Conservation (phyloP, 1,284 basidiomycete genomes). For the Cryptococcus sp. region DNA sequence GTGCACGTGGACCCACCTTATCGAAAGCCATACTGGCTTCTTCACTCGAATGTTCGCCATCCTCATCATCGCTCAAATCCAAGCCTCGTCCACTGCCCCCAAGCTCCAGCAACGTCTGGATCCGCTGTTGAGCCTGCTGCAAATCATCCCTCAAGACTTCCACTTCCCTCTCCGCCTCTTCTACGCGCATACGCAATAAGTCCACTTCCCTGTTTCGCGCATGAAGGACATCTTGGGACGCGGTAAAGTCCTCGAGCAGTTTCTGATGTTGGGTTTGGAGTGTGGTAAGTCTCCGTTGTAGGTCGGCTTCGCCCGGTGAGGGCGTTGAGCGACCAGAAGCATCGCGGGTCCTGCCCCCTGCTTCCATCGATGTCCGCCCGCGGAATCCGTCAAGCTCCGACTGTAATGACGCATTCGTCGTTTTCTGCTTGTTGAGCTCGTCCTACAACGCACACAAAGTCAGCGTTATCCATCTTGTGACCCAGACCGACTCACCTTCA, state of each 20-base stretch:
- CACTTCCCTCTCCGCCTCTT: conserved; percentile 47
- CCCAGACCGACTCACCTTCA: conserved; percentile 64
- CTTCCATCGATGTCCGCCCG: conserved; percentile 61
- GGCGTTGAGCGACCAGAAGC: conserved; percentile 80
- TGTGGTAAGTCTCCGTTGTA: conserved; percentile 68
- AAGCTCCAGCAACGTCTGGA: conserved; percentile 48
- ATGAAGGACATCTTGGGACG: conserved; percentile 76
- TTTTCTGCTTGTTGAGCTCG: conserved; percentile 86
- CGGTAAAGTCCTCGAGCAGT: conserved; percentile 72
- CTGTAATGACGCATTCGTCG: conserved; percentile 73
- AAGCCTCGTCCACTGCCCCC: conserved; percentile 37
- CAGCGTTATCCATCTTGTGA: not conserved
- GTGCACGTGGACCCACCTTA: conserved; percentile 44
- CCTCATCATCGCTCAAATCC: conserved; percentile 22
- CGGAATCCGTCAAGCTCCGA: conserved; percentile 72
- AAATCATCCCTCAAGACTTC: conserved; percentile 69
- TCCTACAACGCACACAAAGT: conserved; percentile 53
- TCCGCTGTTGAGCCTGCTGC: conserved; percentile 66
- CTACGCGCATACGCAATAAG: conserved; percentile 50
- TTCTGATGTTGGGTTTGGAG: conserved; percentile 71
- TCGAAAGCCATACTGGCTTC: conserved; percentile 48
- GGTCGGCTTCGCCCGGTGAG: conserved; percentile 60
- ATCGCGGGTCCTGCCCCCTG: conserved; percentile 60
- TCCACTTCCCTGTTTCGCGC: conserved; percentile 73
- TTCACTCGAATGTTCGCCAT: conserved; percentile 30